Base-by-base conservation (phyloP, 306 rosid genomes). In the Canavalia gladiata region DNA sequence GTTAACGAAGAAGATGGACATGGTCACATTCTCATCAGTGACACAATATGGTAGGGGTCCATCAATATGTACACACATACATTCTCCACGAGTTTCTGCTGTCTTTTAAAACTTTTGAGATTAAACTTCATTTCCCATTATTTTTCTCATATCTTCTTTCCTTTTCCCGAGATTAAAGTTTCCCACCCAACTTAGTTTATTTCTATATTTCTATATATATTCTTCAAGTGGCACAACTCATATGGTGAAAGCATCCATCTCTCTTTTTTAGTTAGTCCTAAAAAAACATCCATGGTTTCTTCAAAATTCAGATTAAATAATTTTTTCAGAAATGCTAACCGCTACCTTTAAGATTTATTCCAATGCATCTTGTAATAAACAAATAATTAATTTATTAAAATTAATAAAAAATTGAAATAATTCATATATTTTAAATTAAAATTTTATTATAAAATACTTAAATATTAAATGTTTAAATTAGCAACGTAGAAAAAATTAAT, bases 31-130 rank as follows among this genome's bases (percentile, higher is more conserved):
- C 68, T 56, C 37, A 3, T 56, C 37, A 3, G 41, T 41, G 72
- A 82, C 55, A 89, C 79, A 80, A 78, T 70, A 75, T 54, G 84
- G 75, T 55, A 65, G 87, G 87, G 91, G 81, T 82, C 94, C 87
- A 69, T 82, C 73, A 42, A 10, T 57, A 82, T 75, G 88, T 84
- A 73, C 77, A 75, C 75, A 74, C 92, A 56, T 82, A 42, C 90
- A 81, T 68, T 29, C 81, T 84, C 86, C 91, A 87, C 81, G 69
- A 86, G 30, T 84, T 72, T 68, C 37, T 84, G 68, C 68, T 62
- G 25, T 45, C 77, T 74, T 81, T 81, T 65, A 46, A 33, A 69
- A 9, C 59, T 56, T 47, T 18, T n/a, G n/a, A 37, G 70, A 47
- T 74, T 77, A 65, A 69, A 83, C 75, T 63, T 81, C 1, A 8